phyloP scores from a whole-genome alignment of 2,329 filamentous ascomycete genomes.

The Claviceps spartinae region DNA sequence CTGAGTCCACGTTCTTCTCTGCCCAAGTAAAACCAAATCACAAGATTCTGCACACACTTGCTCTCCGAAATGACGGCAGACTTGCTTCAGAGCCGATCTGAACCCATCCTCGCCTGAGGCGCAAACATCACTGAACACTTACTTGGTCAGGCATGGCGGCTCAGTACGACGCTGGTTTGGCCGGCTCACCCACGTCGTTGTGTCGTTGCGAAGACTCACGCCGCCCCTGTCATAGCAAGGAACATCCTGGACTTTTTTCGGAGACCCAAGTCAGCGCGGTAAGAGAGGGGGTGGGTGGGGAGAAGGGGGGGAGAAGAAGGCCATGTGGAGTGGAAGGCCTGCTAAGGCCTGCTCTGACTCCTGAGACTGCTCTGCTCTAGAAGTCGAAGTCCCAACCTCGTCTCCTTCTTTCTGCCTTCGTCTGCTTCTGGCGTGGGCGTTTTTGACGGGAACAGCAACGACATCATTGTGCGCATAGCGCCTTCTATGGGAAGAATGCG shows the following conservation, averaged over 20 bases:
- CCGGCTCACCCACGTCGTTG: constrained; percentile 19
- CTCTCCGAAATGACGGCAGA: background rate
- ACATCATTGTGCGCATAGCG: background rate
- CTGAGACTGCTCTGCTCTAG: background rate
- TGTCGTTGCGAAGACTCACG: constrained; percentile 9
- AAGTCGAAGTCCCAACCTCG: background rate
- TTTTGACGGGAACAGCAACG: background rate
- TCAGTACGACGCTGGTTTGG: background rate
- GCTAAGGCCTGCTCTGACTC: background rate
- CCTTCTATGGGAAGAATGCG: background rate
- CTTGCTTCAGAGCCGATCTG: background rate
- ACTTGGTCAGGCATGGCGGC: no score
- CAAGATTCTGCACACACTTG: background rate
- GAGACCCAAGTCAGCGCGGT: background rate
- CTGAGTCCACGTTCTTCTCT: no score
- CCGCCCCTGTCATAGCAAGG: constrained; percentile 3
- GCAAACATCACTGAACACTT: background rate
- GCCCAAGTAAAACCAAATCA: background rate
- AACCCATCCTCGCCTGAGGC: background rate
- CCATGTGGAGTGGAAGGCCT: background rate
- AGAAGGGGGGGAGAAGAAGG: background rate
- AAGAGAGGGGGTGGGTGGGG: background rate
- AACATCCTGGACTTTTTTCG: background rate
- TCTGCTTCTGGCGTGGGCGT: background rate
- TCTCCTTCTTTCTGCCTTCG: background rate